Percentiles rank a stretch among this genome's conserved stretches.
Conservation (phyloP, 441 rosid species). For the Geranium incanum region DNA sequence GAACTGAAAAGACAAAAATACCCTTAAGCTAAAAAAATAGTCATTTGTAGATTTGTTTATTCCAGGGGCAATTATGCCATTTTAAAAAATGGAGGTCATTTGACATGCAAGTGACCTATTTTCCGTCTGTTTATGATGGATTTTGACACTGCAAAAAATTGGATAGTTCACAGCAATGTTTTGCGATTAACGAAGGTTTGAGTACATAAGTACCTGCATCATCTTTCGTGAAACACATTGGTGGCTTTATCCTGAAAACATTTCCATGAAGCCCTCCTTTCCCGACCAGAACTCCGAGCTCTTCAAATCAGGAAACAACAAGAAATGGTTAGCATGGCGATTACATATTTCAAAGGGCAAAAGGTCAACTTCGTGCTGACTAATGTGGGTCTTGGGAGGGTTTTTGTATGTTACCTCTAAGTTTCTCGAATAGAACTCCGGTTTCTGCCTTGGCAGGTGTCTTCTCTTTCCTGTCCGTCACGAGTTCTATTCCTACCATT, state of each 20-base stretch:
- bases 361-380: background rate
- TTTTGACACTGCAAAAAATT: too few species aligned
- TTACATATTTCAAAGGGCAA: background rate
- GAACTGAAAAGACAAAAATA: too few species aligned
- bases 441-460: constrained; percentile 86
- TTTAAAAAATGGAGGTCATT: too few species aligned
- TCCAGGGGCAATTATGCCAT: too few species aligned
- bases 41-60: too few species aligned
- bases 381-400: background rate
- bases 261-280: constrained; percentile 91
- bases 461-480: constrained; percentile 60
- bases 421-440: constrained; percentile 60
- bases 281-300: constrained; percentile 67
- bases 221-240: constrained; percentile 81
- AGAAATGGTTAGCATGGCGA: constrained; percentile 7
- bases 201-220: constrained; percentile 57
- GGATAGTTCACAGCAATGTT: too few species aligned
- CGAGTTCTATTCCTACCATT: constrained; percentile 78
- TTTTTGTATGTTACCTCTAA: constrained; percentile 40
- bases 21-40: too few species aligned
- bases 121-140: too few species aligned
- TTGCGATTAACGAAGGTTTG: too few species aligned
- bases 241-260: constrained; percentile 85
- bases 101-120: too few species aligned
- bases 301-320: constrained; percentile 29